These are phyloP conservation scores for Colletotrichum lindemuthianum DNA, from an alignment of 2,329 filamentous ascomycete genomes.

Conservation along the genomic window DNA sequence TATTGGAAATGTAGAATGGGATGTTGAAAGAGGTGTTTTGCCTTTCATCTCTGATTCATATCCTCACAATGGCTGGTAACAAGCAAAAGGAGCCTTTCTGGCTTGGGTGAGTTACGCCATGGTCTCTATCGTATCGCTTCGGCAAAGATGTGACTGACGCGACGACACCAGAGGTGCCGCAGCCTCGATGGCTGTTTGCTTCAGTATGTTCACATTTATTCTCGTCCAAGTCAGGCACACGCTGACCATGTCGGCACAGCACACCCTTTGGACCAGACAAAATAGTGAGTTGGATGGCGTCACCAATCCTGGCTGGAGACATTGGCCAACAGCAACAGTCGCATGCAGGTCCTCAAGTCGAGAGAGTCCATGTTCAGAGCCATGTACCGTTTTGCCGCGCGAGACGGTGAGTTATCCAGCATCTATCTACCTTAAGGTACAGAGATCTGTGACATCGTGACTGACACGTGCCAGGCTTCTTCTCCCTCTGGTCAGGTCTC, in stretches of 20 bases:
- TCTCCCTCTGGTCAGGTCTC: conserved; percentile 54
- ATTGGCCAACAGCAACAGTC: conserved; percentile 40
- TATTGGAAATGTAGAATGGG: background rate
- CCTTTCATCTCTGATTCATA: background rate
- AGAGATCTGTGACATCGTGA: background rate
- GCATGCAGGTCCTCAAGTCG: conserved; percentile 56
- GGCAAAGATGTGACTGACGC: conserved; percentile 5
- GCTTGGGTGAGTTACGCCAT: conserved; percentile 49
- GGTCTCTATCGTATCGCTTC: accelerated
- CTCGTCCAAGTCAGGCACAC: background rate
- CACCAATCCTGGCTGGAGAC: accelerated
- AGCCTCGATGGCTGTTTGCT: conserved; percentile 57
- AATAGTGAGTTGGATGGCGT: conserved; percentile 48
- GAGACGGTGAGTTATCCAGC: conserved; percentile 46
- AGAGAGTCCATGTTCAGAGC: conserved; percentile 52
- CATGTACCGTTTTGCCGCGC: conserved; percentile 49
- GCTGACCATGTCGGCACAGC: conserved; percentile 40
- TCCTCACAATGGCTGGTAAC: conserved; percentile 18
- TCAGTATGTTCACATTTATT: conserved; percentile 46
- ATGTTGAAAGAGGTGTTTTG: background rate
- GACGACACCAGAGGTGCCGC: conserved; percentile 49
- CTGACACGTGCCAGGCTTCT: conserved; percentile 44
- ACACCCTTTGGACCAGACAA: conserved; percentile 57
- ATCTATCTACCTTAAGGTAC: too few relatives aligned
- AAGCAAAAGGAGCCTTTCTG: conserved; percentile 54